phyloP scores from a whole-genome alignment of 768 basidiomycete genomes.

The Amanita rubescens region DNA sequence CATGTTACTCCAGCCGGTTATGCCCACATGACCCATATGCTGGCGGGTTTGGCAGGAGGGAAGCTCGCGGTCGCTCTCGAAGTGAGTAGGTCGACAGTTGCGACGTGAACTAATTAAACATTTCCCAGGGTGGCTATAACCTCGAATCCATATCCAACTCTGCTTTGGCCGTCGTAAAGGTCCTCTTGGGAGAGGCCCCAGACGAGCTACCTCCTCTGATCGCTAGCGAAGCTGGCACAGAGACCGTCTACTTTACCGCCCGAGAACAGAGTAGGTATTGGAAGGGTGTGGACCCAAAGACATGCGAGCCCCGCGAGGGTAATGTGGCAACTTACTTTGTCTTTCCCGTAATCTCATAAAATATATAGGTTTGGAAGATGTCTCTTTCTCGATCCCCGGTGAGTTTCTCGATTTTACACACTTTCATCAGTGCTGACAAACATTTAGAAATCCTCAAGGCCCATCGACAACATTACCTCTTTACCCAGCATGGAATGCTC shows the following conservation, averaged over 20 bases:
- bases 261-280: slow-evolving; percentile 86
- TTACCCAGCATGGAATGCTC: slow-evolving; percentile 68
- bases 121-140: slow-evolving; percentile 88
- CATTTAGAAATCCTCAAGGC: slow-evolving; percentile 74
- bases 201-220: slow-evolving; percentile 63
- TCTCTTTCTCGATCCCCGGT: slow-evolving; percentile 67
- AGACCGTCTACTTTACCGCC: slow-evolving; percentile 86
- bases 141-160: slow-evolving; percentile 83
- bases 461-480: slow-evolving; percentile 81
- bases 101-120: slow-evolving; percentile 1
- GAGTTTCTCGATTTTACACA: slow-evolving; percentile 6
- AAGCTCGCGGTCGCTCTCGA: slow-evolving; percentile 90
- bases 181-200: slow-evolving; percentile 88
- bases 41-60: slow-evolving; percentile 80
- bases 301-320: slow-evolving; percentile 81
- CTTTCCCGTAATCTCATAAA: neutral
- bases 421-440: neutral
- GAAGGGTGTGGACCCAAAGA: slow-evolving; percentile 78
- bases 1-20: slow-evolving; percentile 88
- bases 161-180: slow-evolving; percentile 75
- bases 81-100: slow-evolving; percentile 35
- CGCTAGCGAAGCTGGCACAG: slow-evolving; percentile 76
- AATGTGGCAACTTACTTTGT: neutral
- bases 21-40: slow-evolving; percentile 98
- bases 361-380: slow-evolving; percentile 49